phyloP scores from a whole-genome alignment of 352 stramenopile genomes.

The Phytophthora uliginosa region DNA sequence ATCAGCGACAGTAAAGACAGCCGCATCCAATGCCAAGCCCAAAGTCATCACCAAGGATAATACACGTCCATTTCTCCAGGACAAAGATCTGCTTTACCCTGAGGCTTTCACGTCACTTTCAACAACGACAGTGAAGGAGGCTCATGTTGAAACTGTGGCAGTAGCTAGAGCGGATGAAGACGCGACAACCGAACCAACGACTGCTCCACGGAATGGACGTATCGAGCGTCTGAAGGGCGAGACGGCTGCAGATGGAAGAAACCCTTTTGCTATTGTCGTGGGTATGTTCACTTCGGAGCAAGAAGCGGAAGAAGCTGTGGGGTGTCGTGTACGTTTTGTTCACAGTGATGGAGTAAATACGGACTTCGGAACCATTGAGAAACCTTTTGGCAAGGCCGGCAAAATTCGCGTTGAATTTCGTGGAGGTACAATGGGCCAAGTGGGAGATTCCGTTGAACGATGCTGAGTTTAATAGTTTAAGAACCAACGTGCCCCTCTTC shows the following conservation, averaged over 20 bases:
- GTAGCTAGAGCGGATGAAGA: neutral
- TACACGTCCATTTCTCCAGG: slow-evolving; percentile 45
- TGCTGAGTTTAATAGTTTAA: slow-evolving; percentile 6
- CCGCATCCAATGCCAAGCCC: neutral
- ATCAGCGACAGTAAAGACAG: neutral
- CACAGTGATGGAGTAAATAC: neutral
- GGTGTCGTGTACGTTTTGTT: slow-evolving; percentile 31
- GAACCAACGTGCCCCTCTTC: too few species aligned
- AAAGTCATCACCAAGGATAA: slow-evolving; percentile 17
- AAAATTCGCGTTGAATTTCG: slow-evolving; percentile 75
- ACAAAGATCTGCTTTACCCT: slow-evolving; percentile 53
- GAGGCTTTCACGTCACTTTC: slow-evolving; percentile 37
- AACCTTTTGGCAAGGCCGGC: slow-evolving; percentile 81
- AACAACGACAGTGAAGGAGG: neutral
- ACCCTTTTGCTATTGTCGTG: slow-evolving; percentile 70
- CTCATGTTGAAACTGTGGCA: neutral
- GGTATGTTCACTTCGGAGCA: slow-evolving; percentile 64
- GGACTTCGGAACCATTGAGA: slow-evolving; percentile 68
- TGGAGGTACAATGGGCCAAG: slow-evolving; percentile 59
- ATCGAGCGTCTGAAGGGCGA: slow-evolving; percentile 82
- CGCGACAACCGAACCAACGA: neutral
- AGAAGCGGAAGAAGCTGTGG: slow-evolving; percentile 47
- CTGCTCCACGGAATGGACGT: slow-evolving; percentile 16
- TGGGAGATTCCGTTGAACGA: slow-evolving; percentile 51
- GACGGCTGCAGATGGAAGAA: slow-evolving; percentile 65